Base-by-base conservation (phyloP, 2,329 filamentous ascomycete species). In the Colletotrichum gigasporum region DNA sequence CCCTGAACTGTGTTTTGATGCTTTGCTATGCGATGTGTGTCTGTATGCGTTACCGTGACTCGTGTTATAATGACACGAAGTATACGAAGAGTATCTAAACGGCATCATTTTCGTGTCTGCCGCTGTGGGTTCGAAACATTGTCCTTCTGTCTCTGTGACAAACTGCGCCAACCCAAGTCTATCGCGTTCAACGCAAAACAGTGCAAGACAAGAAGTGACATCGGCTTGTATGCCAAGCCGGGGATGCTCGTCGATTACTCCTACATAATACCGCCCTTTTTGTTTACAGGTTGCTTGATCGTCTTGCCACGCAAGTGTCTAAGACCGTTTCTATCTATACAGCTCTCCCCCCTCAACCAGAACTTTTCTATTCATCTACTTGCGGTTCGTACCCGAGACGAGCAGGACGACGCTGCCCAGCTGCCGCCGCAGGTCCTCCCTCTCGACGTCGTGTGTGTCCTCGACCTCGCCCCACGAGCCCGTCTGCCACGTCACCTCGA, bases 381-480 rank as follows among this genome's bases (percentile, higher is more conserved):
- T 53, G 8, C 28, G 45, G 12, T 78, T 76, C 6, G 77, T 82
- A 1, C 91, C 91, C 59, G 87, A 90, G 9, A 97, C 91, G 51
- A 98, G 80, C 72, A 98, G 75, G 14, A 97, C 85, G 10, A 93
- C 92, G 75, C 93, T 96, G 12, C 95, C 96, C 64, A 98, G 80
- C 80, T 98, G 96, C 72, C 95, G 86, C 74, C 88, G 87, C 69
- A 98, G 71, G 77, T 99, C 96, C 78, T 97, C 95, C 77, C 90
- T 92, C 72, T 97, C 91, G 1, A 99, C 96, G 82, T 99, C 96
- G 79, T 99, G 96, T 26, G 94, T 97, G 78, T 99, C 94, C 76
- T 99, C 96, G 1, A 99, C 96, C 82, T 97, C 94, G 8, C 96
- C 96, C 95, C 96, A 98, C 78, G 91, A 90, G 26, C 86, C 82